Evolutionary conservation across 177 flowering plant species (phyloP).

Genomic region (Vitis hybrid): DNA sequence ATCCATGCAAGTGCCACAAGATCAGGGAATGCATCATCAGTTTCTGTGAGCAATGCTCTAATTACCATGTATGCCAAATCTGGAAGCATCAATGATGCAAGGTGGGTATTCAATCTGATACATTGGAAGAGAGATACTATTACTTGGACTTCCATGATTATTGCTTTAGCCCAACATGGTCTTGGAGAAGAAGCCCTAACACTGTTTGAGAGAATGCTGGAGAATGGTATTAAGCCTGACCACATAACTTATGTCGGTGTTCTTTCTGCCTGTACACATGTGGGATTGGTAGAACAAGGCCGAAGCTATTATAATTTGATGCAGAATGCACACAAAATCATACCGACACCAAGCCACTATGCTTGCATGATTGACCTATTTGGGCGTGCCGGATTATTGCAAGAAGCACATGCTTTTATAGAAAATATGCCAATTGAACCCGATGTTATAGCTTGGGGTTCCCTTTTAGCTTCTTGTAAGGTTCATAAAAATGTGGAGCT

Average conservation of each 20-base stretch:
- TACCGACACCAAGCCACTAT: conserved; percentile 63
- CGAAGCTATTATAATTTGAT: conserved; percentile 40
- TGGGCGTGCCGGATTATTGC: conserved; percentile 69
- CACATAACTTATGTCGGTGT: conserved; percentile 76
- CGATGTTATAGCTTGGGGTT: conserved; percentile 72
- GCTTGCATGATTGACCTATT: conserved; percentile 69
- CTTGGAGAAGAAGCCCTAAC: conserved; percentile 53
- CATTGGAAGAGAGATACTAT: conserved; percentile 44
- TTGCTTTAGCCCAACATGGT: conserved; percentile 74
- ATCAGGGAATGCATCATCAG: conserved; percentile 40
- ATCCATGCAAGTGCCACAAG: conserved; percentile 55
- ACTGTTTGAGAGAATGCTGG: conserved; percentile 58
- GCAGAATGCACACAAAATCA: conserved; percentile 42
- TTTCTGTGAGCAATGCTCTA: conserved; percentile 64
- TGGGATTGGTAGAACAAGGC: conserved; percentile 58
- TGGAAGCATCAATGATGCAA: conserved; percentile 51
- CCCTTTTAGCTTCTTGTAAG: conserved; percentile 63
- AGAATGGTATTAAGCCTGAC: conserved; percentile 46
- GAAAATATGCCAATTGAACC: conserved; percentile 64
- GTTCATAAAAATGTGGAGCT: conserved; percentile 52
- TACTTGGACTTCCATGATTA: conserved; percentile 75
- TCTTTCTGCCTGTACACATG: conserved; percentile 65
- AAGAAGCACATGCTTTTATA: conserved; percentile 53
- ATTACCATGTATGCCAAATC: conserved; percentile 66
- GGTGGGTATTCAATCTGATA: conserved; percentile 32